These are phyloP conservation scores for Durotheca rogersii DNA, from an alignment of 495 filamentous ascomycete species.

Conservation along the genomic window DNA sequence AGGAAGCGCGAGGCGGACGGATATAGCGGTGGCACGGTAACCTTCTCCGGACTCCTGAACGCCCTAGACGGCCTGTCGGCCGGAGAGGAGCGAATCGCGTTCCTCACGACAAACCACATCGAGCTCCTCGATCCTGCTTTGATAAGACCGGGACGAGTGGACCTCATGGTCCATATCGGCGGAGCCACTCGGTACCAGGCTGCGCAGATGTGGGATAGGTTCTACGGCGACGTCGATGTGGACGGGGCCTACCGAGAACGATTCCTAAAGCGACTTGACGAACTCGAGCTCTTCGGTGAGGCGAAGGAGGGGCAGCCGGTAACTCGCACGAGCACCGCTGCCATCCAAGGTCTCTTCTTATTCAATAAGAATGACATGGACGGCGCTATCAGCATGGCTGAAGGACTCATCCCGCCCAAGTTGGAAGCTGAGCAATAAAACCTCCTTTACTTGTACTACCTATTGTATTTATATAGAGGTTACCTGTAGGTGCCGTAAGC, in stretches of 20 bases:
- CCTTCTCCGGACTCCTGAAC: conserved; percentile 91
- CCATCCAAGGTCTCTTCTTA: conserved; percentile 89
- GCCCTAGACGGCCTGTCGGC: conserved; percentile 94
- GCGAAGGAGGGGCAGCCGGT: conserved; percentile 43
- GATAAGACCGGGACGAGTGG: conserved; percentile 86
- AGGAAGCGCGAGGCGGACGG: conserved; percentile 78
- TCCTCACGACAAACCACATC: conserved; percentile 93
- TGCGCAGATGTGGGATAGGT: conserved; percentile 85
- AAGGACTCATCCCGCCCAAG: conserved; percentile 59
- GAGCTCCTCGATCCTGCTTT: conserved; percentile 86
- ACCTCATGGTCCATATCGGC: conserved; percentile 88
- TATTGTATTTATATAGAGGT: too few species aligned
- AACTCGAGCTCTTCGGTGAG: conserved; percentile 50
- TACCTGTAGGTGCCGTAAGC: conserved; percentile 11
- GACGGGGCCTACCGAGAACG: conserved; percentile 57
- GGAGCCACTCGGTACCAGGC: conserved; percentile 86
- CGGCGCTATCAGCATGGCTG: conserved; percentile 79
- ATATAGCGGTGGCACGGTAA: conserved; percentile 87
- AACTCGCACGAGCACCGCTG: conserved; percentile 73
- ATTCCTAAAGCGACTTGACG: conserved; percentile 52
- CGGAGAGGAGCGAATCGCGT: conserved; percentile 87
- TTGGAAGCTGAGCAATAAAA: conserved; percentile 47
- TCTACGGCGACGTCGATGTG: conserved; percentile 80
- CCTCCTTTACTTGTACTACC: neutral
- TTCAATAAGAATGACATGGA: conserved; percentile 90